Evolutionary conservation across 1,284 basidiomycete genomes (phyloP).

Genomic region (Tetrapyrgos nigripes): DNA sequence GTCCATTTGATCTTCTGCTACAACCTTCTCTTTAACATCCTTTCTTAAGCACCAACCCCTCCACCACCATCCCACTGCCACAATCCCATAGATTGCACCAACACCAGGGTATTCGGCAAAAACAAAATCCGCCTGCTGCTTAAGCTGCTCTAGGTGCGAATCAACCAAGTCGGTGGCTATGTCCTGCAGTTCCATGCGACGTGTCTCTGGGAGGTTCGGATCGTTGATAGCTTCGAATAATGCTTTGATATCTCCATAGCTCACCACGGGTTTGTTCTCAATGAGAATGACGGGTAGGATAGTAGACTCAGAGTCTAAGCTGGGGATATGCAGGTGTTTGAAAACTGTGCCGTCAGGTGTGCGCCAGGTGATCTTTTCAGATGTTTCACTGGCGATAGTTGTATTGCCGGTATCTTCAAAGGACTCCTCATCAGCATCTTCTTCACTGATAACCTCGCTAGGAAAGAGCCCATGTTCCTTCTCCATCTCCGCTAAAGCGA

Average conservation of each 20-base stretch:
- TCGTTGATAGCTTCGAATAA: not conserved
- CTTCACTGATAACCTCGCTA: not conserved
- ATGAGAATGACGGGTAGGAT: not conserved
- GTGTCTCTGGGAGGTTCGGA: not conserved
- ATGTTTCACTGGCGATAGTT: not conserved
- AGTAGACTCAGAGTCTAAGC: not conserved
- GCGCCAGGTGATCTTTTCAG: not conserved
- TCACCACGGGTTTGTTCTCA: not conserved
- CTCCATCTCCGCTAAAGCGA: too few species aligned
- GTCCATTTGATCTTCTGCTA: not conserved
- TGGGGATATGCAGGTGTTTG: not conserved
- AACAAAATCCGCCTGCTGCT: not conserved
- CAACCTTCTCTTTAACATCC: not conserved
- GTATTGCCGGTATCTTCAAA: not conserved
- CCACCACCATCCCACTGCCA: not conserved
- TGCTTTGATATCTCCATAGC: not conserved
- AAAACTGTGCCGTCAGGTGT: not conserved
- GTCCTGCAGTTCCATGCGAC: not conserved
- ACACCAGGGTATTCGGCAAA: not conserved
- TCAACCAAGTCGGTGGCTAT: not conserved
- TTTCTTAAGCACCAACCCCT: not conserved
- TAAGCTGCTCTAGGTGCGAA: not conserved
- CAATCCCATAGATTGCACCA: not conserved
- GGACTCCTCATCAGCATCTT: not conserved
- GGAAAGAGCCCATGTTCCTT: not conserved